Evolutionary conservation across 129 eudicot genomes (phyloP).

Genomic region (Helianthus tuberosus): DNA sequence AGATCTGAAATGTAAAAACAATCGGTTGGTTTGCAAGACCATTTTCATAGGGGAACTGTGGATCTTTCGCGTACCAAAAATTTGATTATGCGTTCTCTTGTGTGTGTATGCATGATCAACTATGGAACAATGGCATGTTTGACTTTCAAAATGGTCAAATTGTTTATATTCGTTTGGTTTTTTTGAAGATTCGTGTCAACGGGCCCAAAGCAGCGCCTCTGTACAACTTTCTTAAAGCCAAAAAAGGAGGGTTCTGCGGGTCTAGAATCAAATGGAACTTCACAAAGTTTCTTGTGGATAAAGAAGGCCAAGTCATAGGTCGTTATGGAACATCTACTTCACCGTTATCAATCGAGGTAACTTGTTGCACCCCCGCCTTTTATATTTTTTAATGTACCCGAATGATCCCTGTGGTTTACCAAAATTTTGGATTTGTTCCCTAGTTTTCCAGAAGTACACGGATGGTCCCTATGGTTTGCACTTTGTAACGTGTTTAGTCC

Average conservation of each 20-base stretch:
- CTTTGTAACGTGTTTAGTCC: too few species aligned
- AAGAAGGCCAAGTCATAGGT: constrained; percentile 66
- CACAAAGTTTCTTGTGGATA: constrained; percentile 89
- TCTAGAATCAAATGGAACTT: constrained; percentile 91
- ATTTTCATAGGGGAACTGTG: not conserved
- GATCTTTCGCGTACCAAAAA: too few species aligned
- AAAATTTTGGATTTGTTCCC: too few species aligned
- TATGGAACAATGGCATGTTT: constrained; percentile 4
- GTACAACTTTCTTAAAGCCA: constrained; percentile 84
- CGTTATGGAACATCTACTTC: constrained; percentile 74
- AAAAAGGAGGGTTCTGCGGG: constrained; percentile 60
- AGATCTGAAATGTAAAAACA: not conserved
- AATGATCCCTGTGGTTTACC: too few species aligned
- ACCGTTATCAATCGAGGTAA: constrained; percentile 78
- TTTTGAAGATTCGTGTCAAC: constrained; percentile 67
- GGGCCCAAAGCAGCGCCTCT: constrained; percentile 75
- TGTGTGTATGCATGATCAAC: not conserved
- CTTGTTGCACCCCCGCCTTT: not conserved
- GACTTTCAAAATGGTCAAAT: constrained; percentile 4
- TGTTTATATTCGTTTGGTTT: not conserved
- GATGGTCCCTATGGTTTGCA: too few species aligned
- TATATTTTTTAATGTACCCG: not conserved
- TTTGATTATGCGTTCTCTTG: not conserved
- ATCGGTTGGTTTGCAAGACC: not conserved
- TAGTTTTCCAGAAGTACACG: too few species aligned